Conservation (phyloP, 2,329 filamentous ascomycete genomes). For the Shiraia sp. region DNA sequence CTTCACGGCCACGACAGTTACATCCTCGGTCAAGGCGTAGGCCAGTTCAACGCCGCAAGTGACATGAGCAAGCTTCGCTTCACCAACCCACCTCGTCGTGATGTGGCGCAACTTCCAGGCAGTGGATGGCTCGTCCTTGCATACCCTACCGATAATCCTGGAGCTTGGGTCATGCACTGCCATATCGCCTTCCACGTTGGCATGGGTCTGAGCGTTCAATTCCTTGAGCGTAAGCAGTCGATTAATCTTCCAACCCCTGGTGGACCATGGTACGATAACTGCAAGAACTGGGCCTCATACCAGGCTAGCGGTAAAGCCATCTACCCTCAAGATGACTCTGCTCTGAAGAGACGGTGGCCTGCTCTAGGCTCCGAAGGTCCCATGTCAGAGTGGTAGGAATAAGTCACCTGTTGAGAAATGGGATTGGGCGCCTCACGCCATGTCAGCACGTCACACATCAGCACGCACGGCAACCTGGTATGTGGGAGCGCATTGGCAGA, state of each 20-base stretch:
- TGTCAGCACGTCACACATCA: too few relatives aligned
- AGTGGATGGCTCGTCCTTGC: constrained; percentile 53
- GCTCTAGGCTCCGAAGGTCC: constrained; percentile 6
- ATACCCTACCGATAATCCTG: constrained; percentile 56
- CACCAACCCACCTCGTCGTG: constrained; percentile 41
- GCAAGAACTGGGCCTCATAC: constrained; percentile 27
- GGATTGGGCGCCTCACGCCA: too few relatives aligned
- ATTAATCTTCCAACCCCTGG: constrained; percentile 23
- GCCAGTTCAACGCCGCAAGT: constrained; percentile 12
- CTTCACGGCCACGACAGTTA: constrained; percentile 34
- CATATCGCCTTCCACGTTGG: constrained; percentile 37
- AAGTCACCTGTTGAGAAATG: too few relatives aligned
- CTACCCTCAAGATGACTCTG: constrained; percentile 47
- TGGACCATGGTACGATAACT: constrained; percentile 33
- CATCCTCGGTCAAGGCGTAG: constrained; percentile 40
- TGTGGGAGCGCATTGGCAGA: too few relatives aligned
- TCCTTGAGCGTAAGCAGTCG: constrained; percentile 25
- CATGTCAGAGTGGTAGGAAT: too few relatives aligned
- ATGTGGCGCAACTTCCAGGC: constrained; percentile 35
- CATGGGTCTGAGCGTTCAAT: constrained; percentile 31
- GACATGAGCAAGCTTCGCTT: constrained; percentile 35
- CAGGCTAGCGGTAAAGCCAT: constrained; percentile 17
- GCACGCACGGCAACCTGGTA: too few relatives aligned
- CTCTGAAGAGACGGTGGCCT: constrained; percentile 40
- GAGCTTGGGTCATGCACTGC: constrained; percentile 42